A percentile compares a stretch with the other conserved stretches of the same genome.
Conservation (phyloP, 106 monocot species). For the Ottelia alismoides region DNA sequence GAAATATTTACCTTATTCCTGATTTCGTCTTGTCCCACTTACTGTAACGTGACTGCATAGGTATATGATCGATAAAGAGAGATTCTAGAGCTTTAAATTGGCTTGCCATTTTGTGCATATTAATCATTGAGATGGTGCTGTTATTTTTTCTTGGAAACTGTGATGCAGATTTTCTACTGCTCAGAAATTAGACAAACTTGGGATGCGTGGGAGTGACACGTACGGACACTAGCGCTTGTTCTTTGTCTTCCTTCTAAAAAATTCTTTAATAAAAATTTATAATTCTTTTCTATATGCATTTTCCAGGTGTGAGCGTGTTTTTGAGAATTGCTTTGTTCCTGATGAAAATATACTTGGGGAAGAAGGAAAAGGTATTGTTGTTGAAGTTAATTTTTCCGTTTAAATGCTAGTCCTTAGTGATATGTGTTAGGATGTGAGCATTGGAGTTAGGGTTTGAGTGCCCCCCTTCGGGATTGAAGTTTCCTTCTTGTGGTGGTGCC, state of each 20-base stretch:
- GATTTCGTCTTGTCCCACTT: background rate
- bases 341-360: conserved; percentile 84
- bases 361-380: conserved; percentile 75
- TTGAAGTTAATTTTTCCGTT: background rate
- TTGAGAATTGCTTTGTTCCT: conserved; percentile 95
- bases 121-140: too few relatives aligned
- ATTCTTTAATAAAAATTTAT: background rate
- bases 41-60: background rate
- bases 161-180: conserved; percentile 80
- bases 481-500: too few relatives aligned
- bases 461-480: too few relatives aligned
- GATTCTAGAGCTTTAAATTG: too few relatives aligned
- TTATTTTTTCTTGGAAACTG: background rate
- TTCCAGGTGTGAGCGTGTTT: conserved; percentile 92
- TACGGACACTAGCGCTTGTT: conserved; percentile 21
- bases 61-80: background rate
- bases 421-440: too few relatives aligned
- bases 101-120: too few relatives aligned
- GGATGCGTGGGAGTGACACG: conserved; percentile 99
- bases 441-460: too few relatives aligned
- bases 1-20: too few relatives aligned
- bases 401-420: too few relatives aligned
- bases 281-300: background rate
- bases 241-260: background rate
- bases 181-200: conserved; percentile 95